Base-by-base conservation (phyloP, 257 asterid genomes). In the Solanum paucissectum region DNA sequence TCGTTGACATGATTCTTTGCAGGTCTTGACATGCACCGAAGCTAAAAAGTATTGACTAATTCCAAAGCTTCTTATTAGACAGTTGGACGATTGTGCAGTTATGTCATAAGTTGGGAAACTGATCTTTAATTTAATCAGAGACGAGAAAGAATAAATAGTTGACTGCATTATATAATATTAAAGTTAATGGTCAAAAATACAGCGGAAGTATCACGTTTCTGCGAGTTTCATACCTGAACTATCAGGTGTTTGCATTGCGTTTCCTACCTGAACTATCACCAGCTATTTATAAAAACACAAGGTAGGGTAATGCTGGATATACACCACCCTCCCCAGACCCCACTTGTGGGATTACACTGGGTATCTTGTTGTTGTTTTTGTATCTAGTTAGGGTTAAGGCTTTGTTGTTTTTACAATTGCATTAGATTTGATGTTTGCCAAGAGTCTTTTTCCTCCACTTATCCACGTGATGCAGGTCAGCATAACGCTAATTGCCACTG, bases 401-500 rank as follows among this genome's bases (percentile, higher is more conserved):
- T 76, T n/a, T 12, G 58, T 12, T 23, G 52, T 37, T 40, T 5
- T 40, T 42, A 76, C 34, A 76, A 76, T 40, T 40, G 60, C 60
- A 25, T 76, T 6, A 42, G 5, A 7, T n/a, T 40, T 12, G 23
- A 40, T 76, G 36, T n/a, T 23, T 40, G 20, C 58, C 33, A 23
- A 40, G 21, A 23, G 60, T 40, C 10, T 38, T 38, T 23, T 11
- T 40, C 20, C 44, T 12, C 3, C 18, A 0, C 49, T 83, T 90
- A 81, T 88, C 73, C 86, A 88, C 38, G 27, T 74, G 38, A 83
- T 89, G 76, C 94, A 96, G 98, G 95, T 96, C 73, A 94, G 98
- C 92, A 95, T 96, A 88, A 96, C 99, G 21, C 83, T 96, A 88
- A 96, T 96, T 33, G 98, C 99, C 87, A 96, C 99, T 69, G 99